Base-by-base conservation (phyloP, 2,329 filamentous ascomycete genomes). In the Talaromyces sp. region DNA sequence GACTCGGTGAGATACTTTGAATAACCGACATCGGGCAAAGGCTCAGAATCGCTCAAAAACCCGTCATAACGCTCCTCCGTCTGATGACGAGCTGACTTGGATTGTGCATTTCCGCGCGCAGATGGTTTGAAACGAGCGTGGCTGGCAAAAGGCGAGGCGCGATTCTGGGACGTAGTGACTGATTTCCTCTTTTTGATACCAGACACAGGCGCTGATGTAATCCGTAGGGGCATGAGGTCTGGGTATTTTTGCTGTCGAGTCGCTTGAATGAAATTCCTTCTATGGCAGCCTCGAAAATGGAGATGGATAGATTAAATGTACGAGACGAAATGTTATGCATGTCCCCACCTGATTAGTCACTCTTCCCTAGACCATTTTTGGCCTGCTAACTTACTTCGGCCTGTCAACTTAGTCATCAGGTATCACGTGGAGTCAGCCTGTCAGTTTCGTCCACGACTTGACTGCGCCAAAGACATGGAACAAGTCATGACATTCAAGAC, bases 21-120 rank as follows among this genome's bases (percentile, higher is more conserved):
- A 4, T 79, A 69, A 21, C 84, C 84, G 4, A 79, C 72, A 63
- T 86, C 83, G 2, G 82, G 79, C 3, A 87, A 76, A 7, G 73
- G 73, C 21, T 81, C 78, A 14, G 69, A 66, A 23, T 73, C 67
- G 23, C 70, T 63, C 48, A 74, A 67, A 48, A 70, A 67, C 39
- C 66, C 61, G 57, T 65, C 66, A 56, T 67, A 64, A 63, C 69
- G 21, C 70, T 61, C 57, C 9, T 14, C 46, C 5, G 37, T 9
- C 42, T 50, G 23, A n/a, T 35, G 42, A n/a, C 25, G 42, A 8
- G 28, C 35, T 12, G 28, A 25, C 33, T 18, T 57, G 11, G 16
- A 14, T 50, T 63, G 35, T 23, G 25, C 44, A 42, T 73, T 57
- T 37, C 73, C 68, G 50, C 69, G 66, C 18, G 70, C 64, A 42